Evolutionary conservation across 768 basidiomycete species (phyloP).

Genomic region (Mycena leptocephala): DNA sequence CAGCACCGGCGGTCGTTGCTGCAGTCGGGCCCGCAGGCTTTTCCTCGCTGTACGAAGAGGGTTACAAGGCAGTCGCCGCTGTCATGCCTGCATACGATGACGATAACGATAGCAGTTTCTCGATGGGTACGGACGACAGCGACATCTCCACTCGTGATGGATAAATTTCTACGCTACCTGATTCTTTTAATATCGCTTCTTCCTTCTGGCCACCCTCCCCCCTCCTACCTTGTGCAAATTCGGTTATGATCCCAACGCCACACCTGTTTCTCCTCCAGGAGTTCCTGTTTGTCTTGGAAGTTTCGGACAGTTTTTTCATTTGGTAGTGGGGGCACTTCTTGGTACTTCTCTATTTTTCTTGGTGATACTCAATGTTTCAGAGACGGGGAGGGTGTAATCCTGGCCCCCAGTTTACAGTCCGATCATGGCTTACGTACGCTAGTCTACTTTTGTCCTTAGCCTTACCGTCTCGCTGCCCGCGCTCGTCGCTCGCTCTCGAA

Average conservation of each 20-base stretch:
- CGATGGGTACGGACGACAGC: background rate
- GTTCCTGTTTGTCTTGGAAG: background rate
- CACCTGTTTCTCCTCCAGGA: background rate
- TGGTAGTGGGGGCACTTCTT: background rate
- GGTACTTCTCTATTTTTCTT: background rate
- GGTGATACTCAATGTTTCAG: background rate
- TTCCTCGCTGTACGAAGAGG: background rate
- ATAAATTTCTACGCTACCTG: background rate
- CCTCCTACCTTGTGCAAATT: background rate
- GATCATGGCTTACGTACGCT: background rate
- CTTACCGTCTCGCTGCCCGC: too few relatives aligned
- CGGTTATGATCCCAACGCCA: background rate
- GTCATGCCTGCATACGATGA: background rate
- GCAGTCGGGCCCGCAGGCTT: background rate
- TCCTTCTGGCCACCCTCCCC: conserved; percentile 7
- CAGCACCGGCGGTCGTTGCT: background rate
- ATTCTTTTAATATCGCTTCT: conserved; percentile 7
- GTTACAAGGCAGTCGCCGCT: background rate
- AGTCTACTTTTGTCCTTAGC: background rate
- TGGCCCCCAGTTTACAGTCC: background rate
- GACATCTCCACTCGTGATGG: background rate
- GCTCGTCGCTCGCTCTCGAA: too few relatives aligned
- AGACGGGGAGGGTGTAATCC: conserved; percentile 13
- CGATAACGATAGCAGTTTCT: background rate
- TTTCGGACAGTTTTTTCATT: background rate